Percentiles rank a stretch among this genome's conserved stretches.
These are phyloP conservation scores for Phytophthora uliginosa DNA, from an alignment of 352 stramenopile genomes.

Conservation along the genomic window DNA sequence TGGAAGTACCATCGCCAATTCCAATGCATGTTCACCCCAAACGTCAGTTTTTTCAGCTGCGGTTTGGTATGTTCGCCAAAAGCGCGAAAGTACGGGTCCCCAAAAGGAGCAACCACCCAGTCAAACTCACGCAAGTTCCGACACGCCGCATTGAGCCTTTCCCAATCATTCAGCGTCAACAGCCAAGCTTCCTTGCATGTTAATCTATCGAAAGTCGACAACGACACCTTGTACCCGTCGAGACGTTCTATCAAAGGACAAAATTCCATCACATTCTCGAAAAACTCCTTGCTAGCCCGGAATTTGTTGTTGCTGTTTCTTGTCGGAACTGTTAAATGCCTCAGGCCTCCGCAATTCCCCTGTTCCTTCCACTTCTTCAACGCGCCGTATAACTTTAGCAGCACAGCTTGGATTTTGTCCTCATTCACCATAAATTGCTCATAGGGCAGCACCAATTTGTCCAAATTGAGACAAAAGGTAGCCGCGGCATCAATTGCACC, in stretches of 20 bases:
- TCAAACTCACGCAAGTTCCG: constrained; percentile 41
- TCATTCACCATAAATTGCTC: neutral
- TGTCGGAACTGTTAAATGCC: constrained; percentile 31
- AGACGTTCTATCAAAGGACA: constrained; percentile 37
- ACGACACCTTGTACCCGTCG: constrained; percentile 39
- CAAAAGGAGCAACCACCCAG: constrained; percentile 44
- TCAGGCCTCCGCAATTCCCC: constrained; percentile 27
- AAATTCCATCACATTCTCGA: constrained; percentile 35
- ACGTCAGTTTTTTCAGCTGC: constrained; percentile 33
- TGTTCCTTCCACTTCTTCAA: constrained; percentile 28
- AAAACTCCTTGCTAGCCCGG: constrained; percentile 26
- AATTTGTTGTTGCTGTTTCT: constrained; percentile 11
- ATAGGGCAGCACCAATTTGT: constrained; percentile 28
- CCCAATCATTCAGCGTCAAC: constrained; percentile 31
- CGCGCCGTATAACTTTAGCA: constrained; percentile 31
- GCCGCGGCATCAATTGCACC: constrained; percentile 20
- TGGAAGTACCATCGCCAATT: constrained; percentile 44
- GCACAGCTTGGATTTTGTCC: constrained; percentile 5
- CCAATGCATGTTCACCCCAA: constrained; percentile 50
- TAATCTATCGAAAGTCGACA: constrained; percentile 25
- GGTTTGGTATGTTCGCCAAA: constrained; percentile 46
- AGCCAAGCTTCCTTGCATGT: constrained; percentile 31
- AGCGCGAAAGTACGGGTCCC: constrained; percentile 41
- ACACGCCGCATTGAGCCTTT: constrained; percentile 35
- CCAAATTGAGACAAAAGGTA: constrained; percentile 28